Evolutionary conservation across 768 basidiomycete genomes (phyloP), one percentile per base, ranked within the genome.

Genomic region (Boletus vermiculosoides): DNA sequence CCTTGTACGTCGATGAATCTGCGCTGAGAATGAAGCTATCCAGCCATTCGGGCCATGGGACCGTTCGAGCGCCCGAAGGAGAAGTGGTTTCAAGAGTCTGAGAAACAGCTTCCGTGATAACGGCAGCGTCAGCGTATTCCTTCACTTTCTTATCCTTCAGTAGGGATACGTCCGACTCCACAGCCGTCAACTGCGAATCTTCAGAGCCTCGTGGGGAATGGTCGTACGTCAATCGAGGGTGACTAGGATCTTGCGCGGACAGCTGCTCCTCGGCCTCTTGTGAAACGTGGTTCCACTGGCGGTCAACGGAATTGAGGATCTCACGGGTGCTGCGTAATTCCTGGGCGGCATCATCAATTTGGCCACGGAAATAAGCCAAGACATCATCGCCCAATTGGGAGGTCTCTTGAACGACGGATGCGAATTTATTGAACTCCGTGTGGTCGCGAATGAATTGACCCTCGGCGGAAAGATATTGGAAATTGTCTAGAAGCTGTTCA

Each of bases 181-280:
- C 83, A 18, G 77, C 77, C 0, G 86, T 88, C 23, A 66, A 65
- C 52, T 84, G 80, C 1, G 87, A 88, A 66, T 87, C 86, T 64
- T 82, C 80, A n/a, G 87, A 88, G 47, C 82, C 85, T 52, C 85
- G 78, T 15, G 80, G 76, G 1, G 70, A 68, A n/a, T 75, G 73
- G 40, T 77, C 75, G 40, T 67, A 62, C 51, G 54, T 52, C 55
- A 65, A 40, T 23, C 36, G 56, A 49, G 58, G 52, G 22, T 34
- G 44, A 16, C 28, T 22, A 9, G 57, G 45, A 28, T 52, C 54
- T 46, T 58, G 56, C 1, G 39, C 30, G 12, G 56, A 56, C 33
- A 82, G 58, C n/a, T 77, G 78, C n/a, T 74, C 76, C 47, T 79
- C 75, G 34, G 82, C 76, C 7, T 77, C 75, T 23, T 73, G 69